Conservation (phyloP, 208 protist genomes). For the Leishmania martiniquensis region DNA sequence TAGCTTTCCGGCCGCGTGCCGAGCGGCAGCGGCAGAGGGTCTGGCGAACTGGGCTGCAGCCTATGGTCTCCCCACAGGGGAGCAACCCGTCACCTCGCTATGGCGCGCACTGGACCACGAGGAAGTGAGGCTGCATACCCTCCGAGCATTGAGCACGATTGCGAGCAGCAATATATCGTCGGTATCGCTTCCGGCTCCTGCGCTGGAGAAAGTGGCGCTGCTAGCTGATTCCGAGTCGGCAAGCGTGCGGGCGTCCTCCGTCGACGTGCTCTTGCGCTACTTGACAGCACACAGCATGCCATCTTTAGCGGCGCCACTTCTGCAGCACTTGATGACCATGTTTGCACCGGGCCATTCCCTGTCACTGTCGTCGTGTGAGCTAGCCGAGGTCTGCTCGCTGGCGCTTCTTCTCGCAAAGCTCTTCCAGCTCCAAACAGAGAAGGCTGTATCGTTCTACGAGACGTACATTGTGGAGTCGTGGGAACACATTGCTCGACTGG, state of each 20-base stretch:
- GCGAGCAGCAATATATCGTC: slow-evolving; percentile 19
- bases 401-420: slow-evolving; percentile 20
- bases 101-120: slow-evolving; percentile 19
- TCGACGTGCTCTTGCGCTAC: slow-evolving; percentile 21
- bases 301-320: not conserved
- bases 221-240: slow-evolving; percentile 20
- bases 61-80: slow-evolving; percentile 11
- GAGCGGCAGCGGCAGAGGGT: slow-evolving; percentile 27
- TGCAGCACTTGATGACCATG: slow-evolving; percentile 17
- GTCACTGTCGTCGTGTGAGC: slow-evolving; percentile 30
- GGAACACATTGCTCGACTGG: slow-evolving; percentile 24
- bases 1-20: slow-evolving; percentile 13
- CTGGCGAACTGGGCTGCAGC: slow-evolving; percentile 25
- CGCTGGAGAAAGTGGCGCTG: slow-evolving; percentile 26
- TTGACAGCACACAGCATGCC: slow-evolving; percentile 8
- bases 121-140: slow-evolving; percentile 12
- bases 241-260: slow-evolving; percentile 21
- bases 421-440: slow-evolving; percentile 1
- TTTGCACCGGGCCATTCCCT: slow-evolving; percentile 21
- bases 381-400: slow-evolving; percentile 19
- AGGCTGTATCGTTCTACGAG: slow-evolving; percentile 9
- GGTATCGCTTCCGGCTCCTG: slow-evolving; percentile 23
- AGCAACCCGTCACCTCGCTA: slow-evolving; percentile 6
- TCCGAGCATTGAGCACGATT: slow-evolving; percentile 22
- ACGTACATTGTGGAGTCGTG: slow-evolving; percentile 14